phyloP scores from a whole-genome alignment of 495 filamentous ascomycete genomes.

The Parmelia sp. region DNA sequence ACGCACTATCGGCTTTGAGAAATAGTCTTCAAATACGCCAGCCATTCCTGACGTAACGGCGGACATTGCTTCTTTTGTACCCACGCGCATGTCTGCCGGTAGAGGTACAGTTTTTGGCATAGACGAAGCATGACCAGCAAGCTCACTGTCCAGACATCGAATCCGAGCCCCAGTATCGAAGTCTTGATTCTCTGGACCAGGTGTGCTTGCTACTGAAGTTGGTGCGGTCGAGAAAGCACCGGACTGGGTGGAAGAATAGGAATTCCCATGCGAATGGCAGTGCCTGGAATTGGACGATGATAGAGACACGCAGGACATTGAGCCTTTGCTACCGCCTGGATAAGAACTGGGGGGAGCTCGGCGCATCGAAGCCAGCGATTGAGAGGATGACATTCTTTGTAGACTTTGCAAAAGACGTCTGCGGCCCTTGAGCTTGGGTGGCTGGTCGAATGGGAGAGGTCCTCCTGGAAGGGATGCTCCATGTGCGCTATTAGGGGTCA shows the following conservation, averaged over 20 bases:
- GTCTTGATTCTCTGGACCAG: conserved; percentile 33
- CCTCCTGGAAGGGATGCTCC: conserved; percentile 9
- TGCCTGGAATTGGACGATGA: conserved; percentile 53
- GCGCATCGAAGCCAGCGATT: conserved; percentile 60
- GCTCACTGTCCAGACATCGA: conserved; percentile 41
- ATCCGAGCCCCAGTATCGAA: conserved; percentile 44
- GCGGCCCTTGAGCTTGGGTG: conserved; percentile 63
- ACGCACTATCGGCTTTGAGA: conserved; percentile 35
- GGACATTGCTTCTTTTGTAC: conserved; percentile 35
- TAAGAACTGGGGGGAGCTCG: conserved; percentile 52
- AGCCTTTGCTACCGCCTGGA: conserved; percentile 62
- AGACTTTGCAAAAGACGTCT: conserved; percentile 70
- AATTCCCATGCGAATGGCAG: conserved; percentile 46
- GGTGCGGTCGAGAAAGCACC: conserved; percentile 61
- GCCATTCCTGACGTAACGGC: conserved; percentile 24
- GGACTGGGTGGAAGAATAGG: conserved; percentile 51
- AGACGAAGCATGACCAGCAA: conserved; percentile 20
- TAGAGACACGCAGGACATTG: conserved; percentile 82
- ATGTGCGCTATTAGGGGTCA: conserved; percentile 19
- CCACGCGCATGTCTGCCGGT: conserved; percentile 56
- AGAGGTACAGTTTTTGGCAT: conserved; percentile 51
- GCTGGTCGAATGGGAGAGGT: conserved; percentile 42
- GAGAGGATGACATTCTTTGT: conserved; percentile 83
- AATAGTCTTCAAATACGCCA: conserved; percentile 40
- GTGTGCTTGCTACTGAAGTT: conserved; percentile 50